These are phyloP conservation scores for Hortiboletus flavorubellus DNA, from an alignment of 768 basidiomycete species.

Conservation along the genomic window DNA sequence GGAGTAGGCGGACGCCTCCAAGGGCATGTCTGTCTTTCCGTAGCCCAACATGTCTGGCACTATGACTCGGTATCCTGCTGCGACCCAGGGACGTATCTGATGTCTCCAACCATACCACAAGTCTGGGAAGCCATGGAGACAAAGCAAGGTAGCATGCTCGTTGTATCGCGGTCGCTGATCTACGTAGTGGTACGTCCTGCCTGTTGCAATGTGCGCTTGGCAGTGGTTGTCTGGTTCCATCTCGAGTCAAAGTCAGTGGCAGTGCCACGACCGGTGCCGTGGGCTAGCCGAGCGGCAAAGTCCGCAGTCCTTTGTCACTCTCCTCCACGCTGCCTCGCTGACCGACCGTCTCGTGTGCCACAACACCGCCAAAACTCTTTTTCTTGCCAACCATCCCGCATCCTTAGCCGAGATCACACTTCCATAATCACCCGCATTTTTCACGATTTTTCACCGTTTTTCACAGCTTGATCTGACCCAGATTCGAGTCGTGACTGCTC, in stretches of 20 bases:
- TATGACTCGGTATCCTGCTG: conserved; percentile 58
- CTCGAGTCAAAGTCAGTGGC: conserved; percentile 11
- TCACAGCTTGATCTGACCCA: conserved; percentile 20
- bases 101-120: conserved; percentile 69
- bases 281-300: conserved; percentile 22
- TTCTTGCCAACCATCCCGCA: conserved; percentile 9
- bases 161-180: conserved; percentile 56
- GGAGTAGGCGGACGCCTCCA: conserved; percentile 52
- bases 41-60: conserved; percentile 55
- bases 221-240: conserved; percentile 38
- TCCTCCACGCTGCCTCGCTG: conserved; percentile 21
- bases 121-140: conserved; percentile 82
- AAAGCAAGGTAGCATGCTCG: conserved; percentile 49
- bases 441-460: conserved; percentile 22
- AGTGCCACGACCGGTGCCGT: conserved; percentile 26
- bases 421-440: conserved; percentile 7
- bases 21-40: conserved; percentile 60
- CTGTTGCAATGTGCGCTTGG: conserved; percentile 50
- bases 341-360: conserved; percentile 16
- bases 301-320: conserved; percentile 30
- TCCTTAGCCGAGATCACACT: conserved; percentile 14
- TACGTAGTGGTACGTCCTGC: conserved; percentile 65
- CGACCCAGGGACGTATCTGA: conserved; percentile 70
- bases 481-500: conserved; percentile 23
- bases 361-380: conserved; percentile 4